A percentile compares a stretch with the other conserved stretches of the same genome.
Evolutionary conservation across 129 eudicot species (phyloP).

Genomic region (Dittrichia graveolens): DNA sequence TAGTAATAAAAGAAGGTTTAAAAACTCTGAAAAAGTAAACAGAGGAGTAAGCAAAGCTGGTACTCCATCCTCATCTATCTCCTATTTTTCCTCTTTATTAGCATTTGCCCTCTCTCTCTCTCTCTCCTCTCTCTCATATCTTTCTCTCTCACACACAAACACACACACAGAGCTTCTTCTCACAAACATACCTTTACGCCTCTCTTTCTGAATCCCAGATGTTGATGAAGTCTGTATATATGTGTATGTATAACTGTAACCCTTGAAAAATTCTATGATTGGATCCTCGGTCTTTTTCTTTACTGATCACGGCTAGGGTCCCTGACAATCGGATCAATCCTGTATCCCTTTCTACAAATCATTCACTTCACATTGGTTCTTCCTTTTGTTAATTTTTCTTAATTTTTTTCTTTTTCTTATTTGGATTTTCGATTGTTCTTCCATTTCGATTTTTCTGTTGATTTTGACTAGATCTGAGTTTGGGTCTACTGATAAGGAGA

Average conservation of each 20-base stretch:
- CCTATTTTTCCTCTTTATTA: slow-evolving; percentile 38
- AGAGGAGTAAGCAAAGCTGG: slow-evolving; percentile 38
- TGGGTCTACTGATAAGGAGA: slow-evolving; percentile 18
- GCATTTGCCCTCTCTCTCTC: slow-evolving; percentile 25
- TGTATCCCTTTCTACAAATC: not conserved
- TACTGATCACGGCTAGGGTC: slow-evolving; percentile 58
- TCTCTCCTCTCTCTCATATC: slow-evolving; percentile 30
- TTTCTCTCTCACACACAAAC: slow-evolving; percentile 22
- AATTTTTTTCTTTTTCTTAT: not conserved
- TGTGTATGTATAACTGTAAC: slow-evolving; percentile 8
- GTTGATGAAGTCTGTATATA: slow-evolving; percentile 25
- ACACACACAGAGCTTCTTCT: slow-evolving; percentile 19
- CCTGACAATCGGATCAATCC: slow-evolving; percentile 3
- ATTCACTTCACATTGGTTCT: slow-evolving; percentile 14
- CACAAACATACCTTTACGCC: slow-evolving; percentile 29
- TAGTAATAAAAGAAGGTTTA: slow-evolving; percentile 30
- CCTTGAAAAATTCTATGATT: slow-evolving; percentile 41
- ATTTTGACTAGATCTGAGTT: slow-evolving; percentile 33
- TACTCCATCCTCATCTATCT: slow-evolving; percentile 47
- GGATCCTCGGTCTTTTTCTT: slow-evolving; percentile 46
- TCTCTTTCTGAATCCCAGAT: slow-evolving; percentile 29
- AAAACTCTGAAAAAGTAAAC: slow-evolving; percentile 30
- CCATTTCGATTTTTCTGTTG: slow-evolving; percentile 13
- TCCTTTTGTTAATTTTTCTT: not conserved
- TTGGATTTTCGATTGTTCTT: not conserved